phyloP scores from a whole-genome alignment of 208 protist genomes.

The Wallacemonas rigidus region DNA sequence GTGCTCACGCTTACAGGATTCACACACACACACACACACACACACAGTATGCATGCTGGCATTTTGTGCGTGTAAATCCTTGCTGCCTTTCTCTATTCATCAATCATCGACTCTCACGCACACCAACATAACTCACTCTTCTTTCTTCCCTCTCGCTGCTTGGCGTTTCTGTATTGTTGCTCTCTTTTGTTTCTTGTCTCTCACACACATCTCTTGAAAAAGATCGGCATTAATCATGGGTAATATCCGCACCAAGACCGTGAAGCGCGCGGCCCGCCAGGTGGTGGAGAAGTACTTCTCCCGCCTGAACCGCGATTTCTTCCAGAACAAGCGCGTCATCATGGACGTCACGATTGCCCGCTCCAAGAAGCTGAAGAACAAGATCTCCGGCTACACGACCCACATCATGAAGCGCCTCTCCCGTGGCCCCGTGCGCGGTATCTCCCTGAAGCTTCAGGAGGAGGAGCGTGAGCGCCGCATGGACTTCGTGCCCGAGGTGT shows the following conservation, averaged over 20 bases:
- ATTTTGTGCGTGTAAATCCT: too few species aligned
- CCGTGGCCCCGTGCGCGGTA: conserved; percentile 98
- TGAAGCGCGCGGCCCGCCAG: conserved; percentile 98
- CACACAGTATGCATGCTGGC: neutral
- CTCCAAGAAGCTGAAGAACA: conserved; percentile 99
- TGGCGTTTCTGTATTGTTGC: neutral
- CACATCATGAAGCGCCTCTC: conserved; percentile 99
- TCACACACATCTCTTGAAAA: neutral
- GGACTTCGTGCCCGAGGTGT: conserved; percentile 98
- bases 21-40: neutral
- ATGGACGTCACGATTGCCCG: conserved; percentile 98
- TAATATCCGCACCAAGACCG: conserved; percentile 98
- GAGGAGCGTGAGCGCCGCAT: conserved; percentile 99
- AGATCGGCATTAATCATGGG: conserved; percentile 72
- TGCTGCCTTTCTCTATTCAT: too few species aligned
- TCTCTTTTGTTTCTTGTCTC: neutral
- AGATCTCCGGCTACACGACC: conserved; percentile 99
- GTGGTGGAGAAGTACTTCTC: conserved; percentile 99
- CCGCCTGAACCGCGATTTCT: conserved; percentile 97
- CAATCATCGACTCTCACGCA: neutral
- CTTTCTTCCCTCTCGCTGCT: neutral
- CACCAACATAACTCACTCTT: neutral
- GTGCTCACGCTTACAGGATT: neutral
- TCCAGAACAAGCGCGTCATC: conserved; percentile 98
- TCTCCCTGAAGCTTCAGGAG: conserved; percentile 99